phyloP scores from a whole-genome alignment of 148 eudicot genomes.

The Vaccinium corymbosum region DNA sequence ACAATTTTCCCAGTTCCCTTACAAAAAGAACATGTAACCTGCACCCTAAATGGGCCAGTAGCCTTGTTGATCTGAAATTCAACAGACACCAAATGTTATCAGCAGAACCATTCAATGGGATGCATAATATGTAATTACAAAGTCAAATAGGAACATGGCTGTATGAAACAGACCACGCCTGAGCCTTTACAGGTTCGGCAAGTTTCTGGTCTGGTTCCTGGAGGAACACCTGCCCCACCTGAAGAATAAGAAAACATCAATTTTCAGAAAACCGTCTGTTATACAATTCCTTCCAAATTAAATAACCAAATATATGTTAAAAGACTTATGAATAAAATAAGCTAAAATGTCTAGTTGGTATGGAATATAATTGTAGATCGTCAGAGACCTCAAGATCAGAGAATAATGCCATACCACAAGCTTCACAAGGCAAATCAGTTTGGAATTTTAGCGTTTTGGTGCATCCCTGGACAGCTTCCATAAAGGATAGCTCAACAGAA shows the following conservation, averaged over 20 bases:
- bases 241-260: neutral
- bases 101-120: neutral
- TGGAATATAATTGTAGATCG: neutral
- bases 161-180: constrained; percentile 61
- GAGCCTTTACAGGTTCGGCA: constrained; percentile 78
- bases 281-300: neutral
- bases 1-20: constrained; percentile 73
- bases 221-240: constrained; percentile 97
- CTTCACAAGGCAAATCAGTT: constrained; percentile 69
- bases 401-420: constrained; percentile 63
- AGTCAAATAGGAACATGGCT: neutral
- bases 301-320: neutral
- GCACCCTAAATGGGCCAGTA: constrained; percentile 57
- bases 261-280: neutral
- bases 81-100: constrained; percentile 15
- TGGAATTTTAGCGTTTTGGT: constrained; percentile 58
- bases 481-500: constrained; percentile 72
- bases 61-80: constrained; percentile 47
- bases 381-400: neutral
- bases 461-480: constrained; percentile 99
- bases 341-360: neutral
- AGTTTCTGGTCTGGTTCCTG: constrained; percentile 87
- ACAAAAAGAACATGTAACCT: constrained; percentile 61
- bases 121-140: neutral
- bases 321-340: neutral